Conservation (phyloP, 225 moss, liverwort and hornwort species). For the Thuidium tamariscinum region DNA sequence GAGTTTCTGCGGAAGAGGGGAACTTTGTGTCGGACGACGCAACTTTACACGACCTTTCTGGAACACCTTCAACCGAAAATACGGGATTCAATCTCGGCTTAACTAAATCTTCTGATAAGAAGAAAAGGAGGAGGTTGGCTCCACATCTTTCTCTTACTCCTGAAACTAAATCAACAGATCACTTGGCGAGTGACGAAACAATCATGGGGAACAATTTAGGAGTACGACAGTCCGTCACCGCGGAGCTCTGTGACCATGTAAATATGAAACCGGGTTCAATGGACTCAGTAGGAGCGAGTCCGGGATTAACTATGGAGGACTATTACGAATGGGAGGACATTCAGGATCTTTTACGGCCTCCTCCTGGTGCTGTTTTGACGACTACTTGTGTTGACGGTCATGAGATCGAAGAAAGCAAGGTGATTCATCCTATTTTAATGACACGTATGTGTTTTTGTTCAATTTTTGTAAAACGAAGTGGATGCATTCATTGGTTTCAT, state of each 20-base stretch:
- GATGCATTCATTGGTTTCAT: not conserved
- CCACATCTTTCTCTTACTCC: not conserved
- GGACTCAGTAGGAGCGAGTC: conserved; percentile 56
- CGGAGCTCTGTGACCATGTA: conserved; percentile 51
- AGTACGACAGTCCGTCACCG: conserved; percentile 31
- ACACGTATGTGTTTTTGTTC: not conserved
- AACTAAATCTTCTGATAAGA: not conserved
- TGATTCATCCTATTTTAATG: not conserved
- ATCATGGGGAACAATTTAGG: conserved; percentile 14
- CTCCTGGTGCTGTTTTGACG: conserved; percentile 59
- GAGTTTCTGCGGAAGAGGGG: conserved; percentile 10
- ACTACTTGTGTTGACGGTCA: conserved; percentile 65
- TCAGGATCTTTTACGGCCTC: conserved; percentile 63
- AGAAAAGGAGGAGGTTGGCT: conserved; percentile 16
- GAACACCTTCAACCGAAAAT: conserved; percentile 30
- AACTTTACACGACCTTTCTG: conserved; percentile 20
- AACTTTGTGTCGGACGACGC: conserved; percentile 30
- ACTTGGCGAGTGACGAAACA: conserved; percentile 18
- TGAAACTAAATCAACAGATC: conserved; percentile 2
- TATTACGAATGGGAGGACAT: conserved; percentile 74
- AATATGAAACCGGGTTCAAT: conserved; percentile 49
- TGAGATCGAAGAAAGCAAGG: conserved; percentile 88
- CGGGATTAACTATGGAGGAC: conserved; percentile 61
- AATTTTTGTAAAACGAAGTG: not conserved
- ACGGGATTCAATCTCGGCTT: conserved; percentile 13